These are phyloP conservation scores for Fomitiporia mediterranea DNA, from an alignment of 1,284 basidiomycete genomes.

Conservation along the genomic window DNA sequence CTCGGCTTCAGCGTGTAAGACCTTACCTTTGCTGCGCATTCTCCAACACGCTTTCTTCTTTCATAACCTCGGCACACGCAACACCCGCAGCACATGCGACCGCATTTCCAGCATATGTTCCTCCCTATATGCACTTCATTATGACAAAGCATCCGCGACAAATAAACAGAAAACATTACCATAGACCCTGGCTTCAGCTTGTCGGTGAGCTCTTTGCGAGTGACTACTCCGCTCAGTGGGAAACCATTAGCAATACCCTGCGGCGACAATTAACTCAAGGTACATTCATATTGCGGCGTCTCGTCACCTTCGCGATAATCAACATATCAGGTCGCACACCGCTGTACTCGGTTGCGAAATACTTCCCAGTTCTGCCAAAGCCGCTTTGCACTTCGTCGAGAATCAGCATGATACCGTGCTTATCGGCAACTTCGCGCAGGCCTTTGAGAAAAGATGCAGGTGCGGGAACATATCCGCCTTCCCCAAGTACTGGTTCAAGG, in stretches of 20 bases:
- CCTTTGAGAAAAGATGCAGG: conserved; percentile 78
- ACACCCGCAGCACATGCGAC: conserved; percentile 85
- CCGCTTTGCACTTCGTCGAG: conserved; percentile 90
- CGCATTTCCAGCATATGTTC: conserved; percentile 88
- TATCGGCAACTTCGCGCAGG: conserved; percentile 80
- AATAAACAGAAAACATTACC: conserved; percentile 37
- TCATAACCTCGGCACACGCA: conserved; percentile 75
- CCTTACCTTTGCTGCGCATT: conserved; percentile 70
- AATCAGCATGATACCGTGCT: conserved; percentile 79
- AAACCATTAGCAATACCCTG: conserved; percentile 91
- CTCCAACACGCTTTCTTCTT: conserved; percentile 70
- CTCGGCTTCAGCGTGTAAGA: conserved; percentile 7
- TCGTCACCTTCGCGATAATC: conserved; percentile 75
- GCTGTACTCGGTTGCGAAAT: conserved; percentile 77
- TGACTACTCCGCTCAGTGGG: conserved; percentile 85
- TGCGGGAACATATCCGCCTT: conserved; percentile 92
- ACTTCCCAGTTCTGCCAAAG: conserved; percentile 85
- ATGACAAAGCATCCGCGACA: conserved; percentile 14
- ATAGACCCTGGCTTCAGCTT: conserved; percentile 76
- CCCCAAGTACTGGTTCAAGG: conserved; percentile 89
- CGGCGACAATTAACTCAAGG: not conserved
- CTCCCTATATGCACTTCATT: conserved; percentile 48
- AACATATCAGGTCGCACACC: conserved; percentile 86
- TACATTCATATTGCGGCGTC: not conserved
- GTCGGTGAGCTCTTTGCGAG: conserved; percentile 79